Base-by-base conservation (phyloP, 2,329 filamentous ascomycete genomes). In the Talaromyces funiculosus region DNA sequence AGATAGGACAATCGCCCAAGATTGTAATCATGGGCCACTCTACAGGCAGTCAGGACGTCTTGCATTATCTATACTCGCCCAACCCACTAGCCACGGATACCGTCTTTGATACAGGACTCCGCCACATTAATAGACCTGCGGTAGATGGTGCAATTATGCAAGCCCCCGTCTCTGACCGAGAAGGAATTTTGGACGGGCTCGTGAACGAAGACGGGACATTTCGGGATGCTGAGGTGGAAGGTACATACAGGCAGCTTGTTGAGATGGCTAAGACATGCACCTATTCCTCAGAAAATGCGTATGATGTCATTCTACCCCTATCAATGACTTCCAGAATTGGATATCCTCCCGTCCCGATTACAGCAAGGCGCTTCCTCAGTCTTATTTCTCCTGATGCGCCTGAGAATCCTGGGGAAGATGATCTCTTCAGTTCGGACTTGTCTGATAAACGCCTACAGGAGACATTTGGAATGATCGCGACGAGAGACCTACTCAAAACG, bases 351-450 rank as follows among this genome's bases (percentile, higher is more conserved):
- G 75, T 75, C 0, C 81, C 82, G 0, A 73, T 87, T 4, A 81
- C 77, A n/a, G 84, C 86, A 7, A 76, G 77, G 49, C 72, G 86
- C 43, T 87, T 85, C 71, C 69, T 86, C 37, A 84, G 83, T 51
- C 74, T 89, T 6, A 77, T 81, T 0, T 79, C 76, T 40, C 78
- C 78, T 0, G 74, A 74, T 49, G 82, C 80, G 22, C 83, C 83
- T 0, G 76, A 79, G 51, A 73, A 78, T 55, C 80, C 85, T 4
- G 89, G 87, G 9, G 88, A 90, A 61, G 92, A 97, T 71, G 92
- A 96, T 71, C 90, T 89, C 69, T 96, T 96, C 76, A 92, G 89
- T n/a, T 86, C 85, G 2, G 89, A 94, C 69, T 76, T 94, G n/a
- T 73, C 78, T 0, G 81, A 84, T 43, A 78, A 83, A 33, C 78